Evolutionary conservation across 1,139 yeast genomes (phyloP), one percentile per base, ranked within the genome.

Genomic region (Pichia sp.): DNA sequence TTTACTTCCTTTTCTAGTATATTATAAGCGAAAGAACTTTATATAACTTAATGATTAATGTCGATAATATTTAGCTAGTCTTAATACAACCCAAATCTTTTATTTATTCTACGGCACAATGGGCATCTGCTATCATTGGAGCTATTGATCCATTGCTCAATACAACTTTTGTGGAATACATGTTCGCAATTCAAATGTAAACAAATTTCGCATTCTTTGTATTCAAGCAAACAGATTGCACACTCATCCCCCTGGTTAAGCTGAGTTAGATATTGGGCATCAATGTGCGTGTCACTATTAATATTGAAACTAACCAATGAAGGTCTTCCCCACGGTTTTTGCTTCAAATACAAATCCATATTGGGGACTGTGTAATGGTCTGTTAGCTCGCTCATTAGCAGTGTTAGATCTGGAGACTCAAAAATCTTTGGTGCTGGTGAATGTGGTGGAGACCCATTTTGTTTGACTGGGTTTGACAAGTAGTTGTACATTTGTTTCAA

Each of bases 71-170:
- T 23, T 36, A 36, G 41, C 41, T 36, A 36, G 13, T 13, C 16
- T 36, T 36, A 36, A 36, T 36, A 36, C 16, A 36, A n/a, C n/a
- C 41, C 41, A 15, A 36, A 36, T n/a, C n/a, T 36, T 40, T 8
- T 26, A 23, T 38, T 48, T 26, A 29, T 15, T 3, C 74, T 70
- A 36, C 85, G 70, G 60, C 86, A 81, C 50, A 81, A 66, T 3
- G 87, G 87, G 63, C 86, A 81, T 13, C 77, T 75, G 61, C 81
- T 81, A 57, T 79, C 75, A 30, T 75, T 75, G 7, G 53, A 51
- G 16, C 41, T 36, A n/a, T 36, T 13, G 16, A 81, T 70, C 86
- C 86, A 81, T 57, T 76, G 75, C 60, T 81, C 86, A 52, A 81
- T 75, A 62, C 86, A 81, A 2, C 70, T 75, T 47, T 66, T 66